phyloP scores from a whole-genome alignment of 352 stramenopile genomes.

The Phytophthora hibernalis region DNA sequence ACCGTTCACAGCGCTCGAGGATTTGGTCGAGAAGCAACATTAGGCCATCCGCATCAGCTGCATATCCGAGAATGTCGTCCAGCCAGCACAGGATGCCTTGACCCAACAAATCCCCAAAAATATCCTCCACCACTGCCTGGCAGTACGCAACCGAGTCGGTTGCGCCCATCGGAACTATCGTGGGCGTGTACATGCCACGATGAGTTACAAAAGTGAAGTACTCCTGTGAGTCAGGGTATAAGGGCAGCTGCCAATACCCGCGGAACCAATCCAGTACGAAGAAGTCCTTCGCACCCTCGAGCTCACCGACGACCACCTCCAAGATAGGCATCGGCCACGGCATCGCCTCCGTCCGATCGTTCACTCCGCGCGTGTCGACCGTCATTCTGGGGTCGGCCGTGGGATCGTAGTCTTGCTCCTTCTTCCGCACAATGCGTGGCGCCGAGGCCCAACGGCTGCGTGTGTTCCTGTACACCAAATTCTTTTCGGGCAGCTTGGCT shows the following conservation, averaged over 20 bases:
- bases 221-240: background rate
- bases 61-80: background rate
- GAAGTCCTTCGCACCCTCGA: background rate
- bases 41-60: background rate
- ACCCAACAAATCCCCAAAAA: background rate
- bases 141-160: background rate
- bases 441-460: conserved; percentile 16
- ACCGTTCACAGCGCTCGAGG: background rate
- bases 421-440: conserved; percentile 14
- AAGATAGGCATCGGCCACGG: background rate
- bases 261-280: background rate
- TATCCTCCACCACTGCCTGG: background rate
- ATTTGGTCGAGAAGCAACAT: background rate
- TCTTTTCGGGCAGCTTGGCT: too few relatives aligned
- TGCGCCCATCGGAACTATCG: background rate
- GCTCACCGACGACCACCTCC: background rate
- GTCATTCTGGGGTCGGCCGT: background rate
- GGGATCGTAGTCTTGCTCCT: conserved; percentile 7
- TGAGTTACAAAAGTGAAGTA: background rate
- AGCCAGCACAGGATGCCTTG: background rate
- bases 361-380: background rate
- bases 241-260: background rate
- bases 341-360: background rate
- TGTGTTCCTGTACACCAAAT: background rate
- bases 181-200: background rate